These are phyloP conservation scores for Colletotrichum eremochloae DNA, from an alignment of 2,329 filamentous ascomycete species.

Conservation along the genomic window DNA sequence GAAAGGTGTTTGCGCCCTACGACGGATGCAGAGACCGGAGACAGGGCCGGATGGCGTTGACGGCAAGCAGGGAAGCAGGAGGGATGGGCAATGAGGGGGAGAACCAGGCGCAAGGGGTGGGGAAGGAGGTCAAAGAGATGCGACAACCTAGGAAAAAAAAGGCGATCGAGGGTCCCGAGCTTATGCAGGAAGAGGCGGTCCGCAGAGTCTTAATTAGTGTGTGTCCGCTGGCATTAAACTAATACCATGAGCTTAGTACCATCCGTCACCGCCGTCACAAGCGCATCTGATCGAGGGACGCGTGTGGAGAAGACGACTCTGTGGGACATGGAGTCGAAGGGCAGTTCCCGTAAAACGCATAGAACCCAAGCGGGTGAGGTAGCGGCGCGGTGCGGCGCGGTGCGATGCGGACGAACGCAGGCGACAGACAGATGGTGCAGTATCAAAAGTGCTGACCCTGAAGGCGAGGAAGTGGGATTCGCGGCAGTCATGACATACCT, in stretches of 20 bases:
- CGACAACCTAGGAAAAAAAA: not conserved
- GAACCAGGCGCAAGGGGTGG: slow-evolving; percentile 22
- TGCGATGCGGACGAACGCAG: not conserved
- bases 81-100: slow-evolving; percentile 11
- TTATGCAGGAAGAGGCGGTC: slow-evolving; percentile 40
- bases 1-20: slow-evolving; percentile 19
- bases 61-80: slow-evolving; percentile 23
- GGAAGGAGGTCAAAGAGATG: slow-evolving; percentile 10
- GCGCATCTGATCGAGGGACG: slow-evolving; percentile 31
- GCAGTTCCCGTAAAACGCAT: not conserved
- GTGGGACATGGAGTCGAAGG: not conserved
- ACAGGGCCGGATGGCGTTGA: not conserved
- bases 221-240: slow-evolving; percentile 1
- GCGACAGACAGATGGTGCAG: not conserved
- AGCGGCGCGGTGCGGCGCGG: not conserved
- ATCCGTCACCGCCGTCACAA: slow-evolving; percentile 15
- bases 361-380: not conserved
- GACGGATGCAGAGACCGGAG: slow-evolving; percentile 28
- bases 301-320: slow-evolving; percentile 17
- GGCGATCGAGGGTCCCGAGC: slow-evolving; percentile 26
- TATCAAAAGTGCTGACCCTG: not conserved
- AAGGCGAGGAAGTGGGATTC: not conserved
- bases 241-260: not conserved
- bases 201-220: slow-evolving; percentile 32
- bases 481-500: too few species aligned